Conservation (phyloP, 2,329 filamentous ascomycete genomes). For the Raffaelea deltoideospora region DNA sequence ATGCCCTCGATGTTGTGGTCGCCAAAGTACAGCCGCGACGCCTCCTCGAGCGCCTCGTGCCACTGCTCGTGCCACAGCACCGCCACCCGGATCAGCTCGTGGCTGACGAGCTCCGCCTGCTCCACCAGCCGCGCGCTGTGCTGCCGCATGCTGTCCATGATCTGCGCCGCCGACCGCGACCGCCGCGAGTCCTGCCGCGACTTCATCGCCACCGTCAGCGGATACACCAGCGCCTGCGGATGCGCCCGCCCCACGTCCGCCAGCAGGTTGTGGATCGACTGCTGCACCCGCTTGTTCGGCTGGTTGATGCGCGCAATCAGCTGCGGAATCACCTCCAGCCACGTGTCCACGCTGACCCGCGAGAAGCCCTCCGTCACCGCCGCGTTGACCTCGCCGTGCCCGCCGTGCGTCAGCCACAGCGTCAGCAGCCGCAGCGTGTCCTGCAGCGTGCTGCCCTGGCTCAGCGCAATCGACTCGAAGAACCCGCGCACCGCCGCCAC, state of each 20-base stretch:
- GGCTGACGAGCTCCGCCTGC: constrained; percentile 87
- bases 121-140: constrained; percentile 88
- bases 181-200: constrained; percentile 68
- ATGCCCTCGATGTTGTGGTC: constrained; percentile 97
- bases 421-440: constrained; percentile 87
- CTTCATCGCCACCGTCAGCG: constrained; percentile 95
- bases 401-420: constrained; percentile 91
- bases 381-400: constrained; percentile 71
- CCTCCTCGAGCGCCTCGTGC: constrained; percentile 96
- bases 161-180: constrained; percentile 74
- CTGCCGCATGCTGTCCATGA: constrained; percentile 96
- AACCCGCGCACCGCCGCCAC: constrained; percentile 92
- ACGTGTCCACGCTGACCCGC: constrained; percentile 90
- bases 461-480: constrained; percentile 91
- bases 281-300: constrained; percentile 73
- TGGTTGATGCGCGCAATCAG: constrained; percentile 96
- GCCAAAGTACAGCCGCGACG: constrained; percentile 89
- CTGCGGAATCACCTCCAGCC: constrained; percentile 96
- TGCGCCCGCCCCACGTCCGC: constrained; percentile 87
- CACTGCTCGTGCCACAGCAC: constrained; percentile 98
- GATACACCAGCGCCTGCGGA: constrained; percentile 92
- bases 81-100: constrained; percentile 91
- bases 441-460: constrained; percentile 81
- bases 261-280: constrained; percentile 81
- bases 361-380: constrained; percentile 83